phyloP scores from a whole-genome alignment of 75 land plant species.

The Pinus albicaulis region DNA sequence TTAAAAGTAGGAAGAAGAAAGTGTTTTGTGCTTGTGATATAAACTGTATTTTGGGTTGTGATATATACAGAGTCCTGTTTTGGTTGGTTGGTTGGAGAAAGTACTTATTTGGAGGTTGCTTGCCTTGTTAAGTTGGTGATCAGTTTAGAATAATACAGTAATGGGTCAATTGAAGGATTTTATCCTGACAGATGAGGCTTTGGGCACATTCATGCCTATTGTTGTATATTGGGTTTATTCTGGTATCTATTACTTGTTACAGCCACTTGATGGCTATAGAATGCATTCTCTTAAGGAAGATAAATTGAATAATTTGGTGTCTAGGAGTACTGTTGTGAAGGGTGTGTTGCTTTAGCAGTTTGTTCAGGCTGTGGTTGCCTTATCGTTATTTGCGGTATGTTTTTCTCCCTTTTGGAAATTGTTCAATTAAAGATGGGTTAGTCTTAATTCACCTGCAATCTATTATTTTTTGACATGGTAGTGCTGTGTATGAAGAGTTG shows the following conservation, averaged over 20 bases:
- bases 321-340: slow-evolving; percentile 44
- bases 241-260: slow-evolving; percentile 63
- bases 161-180: slow-evolving; percentile 23
- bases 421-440: not conserved
- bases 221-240: slow-evolving; percentile 88
- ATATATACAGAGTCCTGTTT: not conserved
- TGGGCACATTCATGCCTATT: slow-evolving; percentile 77
- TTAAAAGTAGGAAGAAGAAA: not conserved
- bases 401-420: not conserved
- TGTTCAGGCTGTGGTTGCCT: slow-evolving; percentile 67
- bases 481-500: too few species aligned
- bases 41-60: not conserved
- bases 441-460: too few species aligned
- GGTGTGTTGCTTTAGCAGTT: slow-evolving; percentile 79
- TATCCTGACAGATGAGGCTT: slow-evolving; percentile 50
- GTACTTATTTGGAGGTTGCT: not conserved
- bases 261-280: slow-evolving; percentile 43
- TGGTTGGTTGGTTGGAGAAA: not conserved
- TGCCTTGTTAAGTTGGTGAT: not conserved
- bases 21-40: not conserved
- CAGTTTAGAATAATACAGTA: not conserved
- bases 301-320: slow-evolving; percentile 60
- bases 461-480: too few species aligned
- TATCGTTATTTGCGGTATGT: slow-evolving; percentile 51
- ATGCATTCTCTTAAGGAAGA: slow-evolving; percentile 67